These are phyloP conservation scores for Viridothelium virens DNA, from an alignment of 495 filamentous ascomycete genomes.

Conservation along the genomic window DNA sequence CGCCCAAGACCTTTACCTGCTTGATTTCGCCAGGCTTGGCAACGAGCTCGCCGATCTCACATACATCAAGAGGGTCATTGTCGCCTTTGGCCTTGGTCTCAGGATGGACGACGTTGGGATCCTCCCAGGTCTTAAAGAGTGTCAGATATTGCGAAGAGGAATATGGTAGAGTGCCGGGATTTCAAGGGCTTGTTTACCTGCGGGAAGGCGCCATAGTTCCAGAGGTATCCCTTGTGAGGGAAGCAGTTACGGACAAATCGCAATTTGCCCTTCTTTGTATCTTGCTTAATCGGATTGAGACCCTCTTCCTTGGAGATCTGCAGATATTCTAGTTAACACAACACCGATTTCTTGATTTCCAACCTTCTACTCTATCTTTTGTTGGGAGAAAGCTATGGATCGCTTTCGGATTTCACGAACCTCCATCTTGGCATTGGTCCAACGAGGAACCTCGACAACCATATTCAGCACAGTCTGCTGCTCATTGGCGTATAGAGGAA, in stretches of 20 bases:
- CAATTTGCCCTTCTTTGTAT: slow-evolving; percentile 84
- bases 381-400: neutral
- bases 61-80: slow-evolving; percentile 98
- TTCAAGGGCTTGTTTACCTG: slow-evolving; percentile 52
- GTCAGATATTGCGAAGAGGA: slow-evolving; percentile 13
- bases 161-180: neutral
- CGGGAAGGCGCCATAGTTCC: slow-evolving; percentile 99
- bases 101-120: slow-evolving; percentile 87
- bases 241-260: slow-evolving; percentile 99
- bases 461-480: slow-evolving; percentile 96
- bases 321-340: slow-evolving; percentile 12
- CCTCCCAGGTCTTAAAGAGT: slow-evolving; percentile 82
- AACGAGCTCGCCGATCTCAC: slow-evolving; percentile 98
- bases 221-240: slow-evolving; percentile 99
- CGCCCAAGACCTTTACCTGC: slow-evolving; percentile 98
- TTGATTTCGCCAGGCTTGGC: slow-evolving; percentile 93
- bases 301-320: slow-evolving; percentile 96
- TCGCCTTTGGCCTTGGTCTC: slow-evolving; percentile 99
- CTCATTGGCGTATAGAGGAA: slow-evolving; percentile 92
- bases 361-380: neutral
- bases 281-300: slow-evolving; percentile 95
- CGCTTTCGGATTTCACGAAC: slow-evolving; percentile 42
- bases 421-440: slow-evolving; percentile 99
- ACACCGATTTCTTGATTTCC: neutral
- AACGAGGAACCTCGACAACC: slow-evolving; percentile 97